Evolutionary conservation across 768 basidiomycete genomes (phyloP), one percentile per base, ranked within the genome.

Genomic region (Boletellus sp.): DNA sequence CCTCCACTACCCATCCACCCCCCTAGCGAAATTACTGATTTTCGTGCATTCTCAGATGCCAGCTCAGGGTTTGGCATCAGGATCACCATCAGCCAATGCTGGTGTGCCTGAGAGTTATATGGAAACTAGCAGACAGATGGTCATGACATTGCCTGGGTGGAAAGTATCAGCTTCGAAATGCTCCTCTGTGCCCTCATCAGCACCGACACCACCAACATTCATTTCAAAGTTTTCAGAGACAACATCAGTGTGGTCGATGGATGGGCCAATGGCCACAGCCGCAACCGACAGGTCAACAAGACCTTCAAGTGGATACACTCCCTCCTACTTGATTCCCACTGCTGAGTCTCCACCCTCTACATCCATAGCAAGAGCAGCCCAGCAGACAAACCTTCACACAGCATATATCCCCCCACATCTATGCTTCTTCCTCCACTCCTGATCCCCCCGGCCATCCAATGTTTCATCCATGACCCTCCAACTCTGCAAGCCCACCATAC

Each of bases 131-230:
- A n/a, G n/a, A n/a, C n/a, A n/a, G n/a, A n/a, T n/a, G n/a, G n/a
- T n/a, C n/a, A n/a, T n/a, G n/a, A 65, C 38, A 65, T 65, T 13
- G 42, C 48, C 1, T 65, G 63, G 61, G 61, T 53, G 0, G 53
- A 65, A 52, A 64, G 56, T 2, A 15, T 64, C 6, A 43, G 45
- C 1, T 36, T 54, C 4, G 34, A 54, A 1, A 4, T 54, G 7
- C 53, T 54, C 16, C 2, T 45, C 13, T 23, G 9, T 11, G 41
- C 42, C 35, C 33, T 23, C 7, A 26, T 24, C 11, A 15, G 16
- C 16, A 19, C 17, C n/a, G 47, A 23, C 1, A 6, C 39, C n/a
- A n/a, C n/a, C n/a, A n/a, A n/a, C n/a, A n/a, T n/a, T n/a, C n/a
- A n/a, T n/a, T n/a, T n/a, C n/a, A 11, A 35, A 0, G 32, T 56